Evolutionary conservation across 306 rosid species (phyloP).

Genomic region (Crataegus laevigata): DNA sequence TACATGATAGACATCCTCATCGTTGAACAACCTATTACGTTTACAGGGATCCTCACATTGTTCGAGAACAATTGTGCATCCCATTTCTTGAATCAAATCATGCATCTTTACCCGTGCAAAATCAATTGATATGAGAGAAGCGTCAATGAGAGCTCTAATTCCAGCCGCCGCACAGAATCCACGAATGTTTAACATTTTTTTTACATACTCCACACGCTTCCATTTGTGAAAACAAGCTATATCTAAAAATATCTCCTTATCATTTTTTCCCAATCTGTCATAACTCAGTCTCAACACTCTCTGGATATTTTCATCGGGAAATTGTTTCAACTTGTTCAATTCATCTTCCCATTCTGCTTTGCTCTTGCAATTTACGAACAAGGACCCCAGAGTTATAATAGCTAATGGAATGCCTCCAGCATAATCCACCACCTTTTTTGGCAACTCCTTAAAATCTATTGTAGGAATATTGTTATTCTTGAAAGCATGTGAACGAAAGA

Average conservation of each 20-base stretch:
- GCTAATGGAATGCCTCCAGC: neutral
- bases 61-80: neutral
- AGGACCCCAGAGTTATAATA: neutral
- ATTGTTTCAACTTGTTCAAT: neutral
- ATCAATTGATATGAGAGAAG: neutral
- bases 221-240: neutral
- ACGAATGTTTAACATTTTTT: neutral
- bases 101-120: rapidly evolving
- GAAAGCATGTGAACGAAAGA: too few species aligned
- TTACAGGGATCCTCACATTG: neutral
- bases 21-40: too few species aligned
- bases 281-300: neutral
- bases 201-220: neutral
- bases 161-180: rapidly evolving
- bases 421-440: neutral
- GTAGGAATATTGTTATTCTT: too few species aligned
- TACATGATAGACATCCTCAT: too few species aligned
- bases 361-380: neutral
- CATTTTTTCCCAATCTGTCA: neutral
- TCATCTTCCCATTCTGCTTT: neutral
- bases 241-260: neutral
- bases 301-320: neutral
- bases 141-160: neutral
- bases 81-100: neutral
- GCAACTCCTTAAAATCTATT: neutral